These are phyloP conservation scores for Nicotiana noctiflora DNA, from an alignment of 257 asterid species.

Conservation along the genomic window DNA sequence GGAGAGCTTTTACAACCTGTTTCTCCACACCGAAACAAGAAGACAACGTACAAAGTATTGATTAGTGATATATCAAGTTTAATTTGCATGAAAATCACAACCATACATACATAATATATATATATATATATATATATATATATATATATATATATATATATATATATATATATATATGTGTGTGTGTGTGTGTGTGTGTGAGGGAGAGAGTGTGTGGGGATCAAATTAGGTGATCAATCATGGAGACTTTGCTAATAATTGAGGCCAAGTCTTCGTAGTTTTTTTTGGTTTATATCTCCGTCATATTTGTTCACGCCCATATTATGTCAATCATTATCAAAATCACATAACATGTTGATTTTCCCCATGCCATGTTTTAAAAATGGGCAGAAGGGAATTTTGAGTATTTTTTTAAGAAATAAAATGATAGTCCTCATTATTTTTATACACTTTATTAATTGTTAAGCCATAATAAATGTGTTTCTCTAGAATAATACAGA, in stretches of 20 bases:
- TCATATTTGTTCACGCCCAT: neutral
- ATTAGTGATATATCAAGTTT: neutral
- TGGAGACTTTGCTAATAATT: neutral
- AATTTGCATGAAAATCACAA: neutral
- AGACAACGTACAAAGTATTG: neutral
- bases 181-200: no score
- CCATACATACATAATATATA: neutral
- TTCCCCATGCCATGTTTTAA: neutral
- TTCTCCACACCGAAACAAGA: neutral
- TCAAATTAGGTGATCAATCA: no score
- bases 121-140: no score
- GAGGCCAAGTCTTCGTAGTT: neutral
- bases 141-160: no score
- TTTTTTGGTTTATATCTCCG: neutral
- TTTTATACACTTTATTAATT: no score
- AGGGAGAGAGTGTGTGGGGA: no score
- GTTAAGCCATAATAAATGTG: no score
- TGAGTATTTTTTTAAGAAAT: no score
- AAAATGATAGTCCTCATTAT: no score
- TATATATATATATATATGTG: no score
- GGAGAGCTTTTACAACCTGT: neutral
- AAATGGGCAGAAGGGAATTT: neutral
- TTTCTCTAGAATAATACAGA: neutral
- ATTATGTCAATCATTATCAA: neutral
- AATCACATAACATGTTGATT: neutral